Percentiles rank a stretch among this genome's conserved stretches.
These are phyloP conservation scores for Rhodosporidiobolus sp. DNA, from an alignment of 768 basidiomycete species.

Conservation along the genomic window DNA sequence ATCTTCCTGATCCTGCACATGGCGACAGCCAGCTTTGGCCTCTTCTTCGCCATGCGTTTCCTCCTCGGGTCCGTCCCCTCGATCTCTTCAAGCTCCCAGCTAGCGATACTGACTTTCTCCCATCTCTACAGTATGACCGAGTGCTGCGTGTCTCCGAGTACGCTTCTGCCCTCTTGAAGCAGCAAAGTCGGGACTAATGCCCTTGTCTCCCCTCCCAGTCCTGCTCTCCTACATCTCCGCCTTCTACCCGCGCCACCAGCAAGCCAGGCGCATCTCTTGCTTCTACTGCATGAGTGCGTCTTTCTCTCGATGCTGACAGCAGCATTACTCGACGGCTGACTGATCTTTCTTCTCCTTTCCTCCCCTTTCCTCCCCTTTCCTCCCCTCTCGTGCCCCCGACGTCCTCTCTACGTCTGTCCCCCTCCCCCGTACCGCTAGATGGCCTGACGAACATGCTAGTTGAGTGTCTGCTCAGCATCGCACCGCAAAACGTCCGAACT, in stretches of 20 bases:
- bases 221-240: slow-evolving; percentile 62
- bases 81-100: too few relatives aligned
- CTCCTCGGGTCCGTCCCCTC: slow-evolving; percentile 50
- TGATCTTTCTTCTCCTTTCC: background rate
- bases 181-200: too few relatives aligned
- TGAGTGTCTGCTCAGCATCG: too few relatives aligned
- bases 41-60: slow-evolving; percentile 63
- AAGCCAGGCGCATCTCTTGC: slow-evolving; percentile 62
- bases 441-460: slow-evolving; percentile 50
- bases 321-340: background rate
- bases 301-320: background rate
- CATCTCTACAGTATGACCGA: slow-evolving; percentile 45
- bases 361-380: background rate
- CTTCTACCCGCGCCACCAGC: slow-evolving; percentile 69
- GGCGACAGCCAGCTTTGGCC: slow-evolving; percentile 58
- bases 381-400: too few relatives aligned
- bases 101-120: too few relatives aligned
- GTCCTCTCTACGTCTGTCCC: too few relatives aligned
- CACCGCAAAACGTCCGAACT: too few relatives aligned
- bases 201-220: slow-evolving; percentile 25
- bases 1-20: slow-evolving; percentile 60
- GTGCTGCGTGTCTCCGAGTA: slow-evolving; percentile 61
- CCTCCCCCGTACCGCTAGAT: too few relatives aligned
- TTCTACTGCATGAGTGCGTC: slow-evolving; percentile 59
- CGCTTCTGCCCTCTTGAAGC: too few relatives aligned